A percentile compares a stretch with the other conserved stretches of the same genome.
Conservation (phyloP, 768 basidiomycete genomes). For the Suillus paluster region DNA sequence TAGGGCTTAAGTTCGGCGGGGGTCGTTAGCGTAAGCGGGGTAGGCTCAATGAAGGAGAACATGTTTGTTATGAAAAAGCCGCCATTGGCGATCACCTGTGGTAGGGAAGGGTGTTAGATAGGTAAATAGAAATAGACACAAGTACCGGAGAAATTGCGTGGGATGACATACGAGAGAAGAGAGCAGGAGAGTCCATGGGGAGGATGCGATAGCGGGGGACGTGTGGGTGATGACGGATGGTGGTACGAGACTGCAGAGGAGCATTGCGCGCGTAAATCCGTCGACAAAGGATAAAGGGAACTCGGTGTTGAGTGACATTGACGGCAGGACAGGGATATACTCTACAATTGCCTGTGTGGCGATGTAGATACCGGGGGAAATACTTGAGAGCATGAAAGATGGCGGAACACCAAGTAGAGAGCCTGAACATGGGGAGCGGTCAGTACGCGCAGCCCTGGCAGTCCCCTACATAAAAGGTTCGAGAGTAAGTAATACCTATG, state of each 20-base stretch:
- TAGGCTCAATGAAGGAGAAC: constrained; percentile 76
- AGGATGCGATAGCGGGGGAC: constrained; percentile 54
- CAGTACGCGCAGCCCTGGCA: constrained; percentile 5
- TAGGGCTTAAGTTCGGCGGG: constrained; percentile 81
- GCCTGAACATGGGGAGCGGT: constrained; percentile 39
- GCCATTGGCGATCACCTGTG: constrained; percentile 71
- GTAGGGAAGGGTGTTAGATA: background rate
- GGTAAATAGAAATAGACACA: background rate
- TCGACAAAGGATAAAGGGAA: constrained; percentile 77
- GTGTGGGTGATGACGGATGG: constrained; percentile 62
- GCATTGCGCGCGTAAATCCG: constrained; percentile 76
- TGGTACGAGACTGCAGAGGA: constrained; percentile 80
- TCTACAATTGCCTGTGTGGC: constrained; percentile 64
- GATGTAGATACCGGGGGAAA: constrained; percentile 65
- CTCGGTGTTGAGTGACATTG: constrained; percentile 59
- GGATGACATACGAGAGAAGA: constrained; percentile 63
- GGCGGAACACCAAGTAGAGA: constrained; percentile 68
- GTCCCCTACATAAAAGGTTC: background rate
- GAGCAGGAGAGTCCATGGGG: constrained; percentile 79
- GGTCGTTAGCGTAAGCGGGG: constrained; percentile 67
- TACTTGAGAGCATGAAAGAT: constrained; percentile 81
- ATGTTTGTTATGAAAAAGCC: constrained; percentile 83
- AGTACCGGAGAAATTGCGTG: too few relatives aligned
- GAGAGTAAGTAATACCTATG: constrained; percentile 48
- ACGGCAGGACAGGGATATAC: constrained; percentile 58